Percentiles rank a stretch among this genome's conserved stretches.
Conservation (phyloP, 768 basidiomycete genomes). For the Tricholoma saponaceum region DNA sequence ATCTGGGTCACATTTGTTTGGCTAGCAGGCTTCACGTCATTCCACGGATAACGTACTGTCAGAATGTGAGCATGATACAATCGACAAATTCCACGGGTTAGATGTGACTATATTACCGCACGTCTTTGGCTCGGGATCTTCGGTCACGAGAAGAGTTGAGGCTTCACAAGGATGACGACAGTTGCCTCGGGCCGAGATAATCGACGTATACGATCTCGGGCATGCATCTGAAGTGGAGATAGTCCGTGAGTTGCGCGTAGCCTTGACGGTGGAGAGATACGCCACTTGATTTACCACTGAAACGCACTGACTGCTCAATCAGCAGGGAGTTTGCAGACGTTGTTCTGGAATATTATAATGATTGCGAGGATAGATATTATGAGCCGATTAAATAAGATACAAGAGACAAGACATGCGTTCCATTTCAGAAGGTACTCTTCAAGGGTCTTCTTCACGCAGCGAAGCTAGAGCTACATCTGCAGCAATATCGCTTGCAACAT, state of each 20-base stretch:
- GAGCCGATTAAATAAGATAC: slow-evolving; percentile 4
- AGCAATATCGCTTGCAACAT: slow-evolving; percentile 42
- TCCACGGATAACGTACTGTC: slow-evolving; percentile 3
- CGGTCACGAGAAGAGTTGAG: slow-evolving; percentile 9
- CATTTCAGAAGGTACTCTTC: background rate
- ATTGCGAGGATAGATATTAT: background rate
- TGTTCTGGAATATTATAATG: slow-evolving; percentile 1
- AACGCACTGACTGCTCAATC: slow-evolving; percentile 1
- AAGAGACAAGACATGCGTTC: background rate
- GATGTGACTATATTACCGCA: background rate
- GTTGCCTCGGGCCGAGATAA: slow-evolving; percentile 10
- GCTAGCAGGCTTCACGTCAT: background rate
- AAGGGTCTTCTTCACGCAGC: slow-evolving; percentile 23
- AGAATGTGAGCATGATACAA: background rate
- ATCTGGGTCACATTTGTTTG: slow-evolving; percentile 8
- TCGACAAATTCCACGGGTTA: background rate
- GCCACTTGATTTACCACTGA: background rate
- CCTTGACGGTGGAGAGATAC: background rate
- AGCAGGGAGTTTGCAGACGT: background rate
- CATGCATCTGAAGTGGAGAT: slow-evolving; percentile 7
- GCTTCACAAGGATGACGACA: slow-evolving; percentile 5
- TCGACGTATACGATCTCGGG: slow-evolving; percentile 5
- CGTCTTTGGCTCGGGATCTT: slow-evolving; percentile 4
- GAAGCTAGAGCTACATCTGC: slow-evolving; percentile 41
- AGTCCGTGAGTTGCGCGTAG: slow-evolving; percentile 9